Conservation (phyloP, 345 rosid species). For the Eucalyptus curtisii region DNA sequence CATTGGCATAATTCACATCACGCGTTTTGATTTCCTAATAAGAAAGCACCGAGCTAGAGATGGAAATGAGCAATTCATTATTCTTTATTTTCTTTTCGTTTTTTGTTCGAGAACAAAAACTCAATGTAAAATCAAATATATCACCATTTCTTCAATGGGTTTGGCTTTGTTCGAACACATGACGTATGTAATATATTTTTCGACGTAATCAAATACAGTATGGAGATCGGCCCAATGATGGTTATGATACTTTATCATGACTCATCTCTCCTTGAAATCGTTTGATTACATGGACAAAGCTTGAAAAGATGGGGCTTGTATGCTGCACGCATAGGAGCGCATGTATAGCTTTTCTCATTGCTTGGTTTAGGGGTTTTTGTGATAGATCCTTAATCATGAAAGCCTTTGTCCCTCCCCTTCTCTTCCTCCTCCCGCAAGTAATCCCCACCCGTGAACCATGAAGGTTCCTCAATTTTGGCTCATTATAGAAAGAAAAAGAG, state of each 20-base stretch:
- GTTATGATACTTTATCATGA: neutral
- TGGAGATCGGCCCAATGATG: neutral
- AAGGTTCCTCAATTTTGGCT: neutral
- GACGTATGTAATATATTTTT: neutral
- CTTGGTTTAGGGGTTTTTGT: neutral
- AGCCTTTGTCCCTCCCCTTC: neutral
- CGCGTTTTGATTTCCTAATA: neutral
- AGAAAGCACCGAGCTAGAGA: neutral
- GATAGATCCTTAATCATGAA: neutral
- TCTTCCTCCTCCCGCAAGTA: neutral
- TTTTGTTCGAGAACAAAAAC: neutral
- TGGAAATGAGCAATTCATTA: neutral
- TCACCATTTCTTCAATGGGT: neutral
- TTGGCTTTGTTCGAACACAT: neutral
- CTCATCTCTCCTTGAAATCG: neutral
- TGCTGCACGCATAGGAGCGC: neutral
- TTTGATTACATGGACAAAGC: neutral
- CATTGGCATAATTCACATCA: neutral
- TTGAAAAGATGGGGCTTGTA: neutral
- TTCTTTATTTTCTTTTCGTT: no score
- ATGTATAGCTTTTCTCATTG: neutral
- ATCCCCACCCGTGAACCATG: neutral
- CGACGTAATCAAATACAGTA: rapidly evolving
- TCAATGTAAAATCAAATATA: neutral
- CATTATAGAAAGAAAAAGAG: neutral